A percentile compares a stretch with the other conserved stretches of the same genome.
phyloP scores from a whole-genome alignment of 805 yeast genomes.

The Kodamaea sagamina region DNA sequence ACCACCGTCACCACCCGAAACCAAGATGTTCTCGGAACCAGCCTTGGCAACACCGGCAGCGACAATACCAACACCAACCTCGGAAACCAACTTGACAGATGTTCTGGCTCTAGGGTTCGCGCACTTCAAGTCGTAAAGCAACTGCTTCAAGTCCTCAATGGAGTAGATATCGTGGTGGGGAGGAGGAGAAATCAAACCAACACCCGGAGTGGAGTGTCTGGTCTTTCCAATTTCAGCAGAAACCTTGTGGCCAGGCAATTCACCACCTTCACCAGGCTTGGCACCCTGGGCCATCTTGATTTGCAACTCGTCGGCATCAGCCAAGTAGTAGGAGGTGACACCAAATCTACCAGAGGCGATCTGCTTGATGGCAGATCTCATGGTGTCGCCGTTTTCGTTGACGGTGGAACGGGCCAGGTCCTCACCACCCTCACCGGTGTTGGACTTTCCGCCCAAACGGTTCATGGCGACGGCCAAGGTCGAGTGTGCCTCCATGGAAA shows the following conservation, averaged over 20 bases:
- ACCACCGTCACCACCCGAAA: conserved; percentile 99
- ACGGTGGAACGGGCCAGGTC: conserved; percentile 87
- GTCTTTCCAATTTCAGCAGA: conserved; percentile 86
- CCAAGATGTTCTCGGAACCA: conserved; percentile 92
- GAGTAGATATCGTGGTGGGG: conserved; percentile 99
- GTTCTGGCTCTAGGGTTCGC: conserved; percentile 96
- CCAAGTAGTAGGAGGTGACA: conserved; percentile 89
- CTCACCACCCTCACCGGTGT: conserved; percentile 99
- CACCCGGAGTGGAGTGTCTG: conserved; percentile 95
- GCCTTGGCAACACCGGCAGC: conserved; percentile 99
- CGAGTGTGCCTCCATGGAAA: conserved; percentile 97
- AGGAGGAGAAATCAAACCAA: conserved; percentile 96
- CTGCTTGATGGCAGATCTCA: conserved; percentile 98
- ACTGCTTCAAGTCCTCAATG: conserved; percentile 95
- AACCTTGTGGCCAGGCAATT: conserved; percentile 92
- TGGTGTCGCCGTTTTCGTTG: conserved; percentile 87
- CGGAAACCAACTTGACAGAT: conserved; percentile 94
- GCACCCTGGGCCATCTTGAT: conserved; percentile 99
- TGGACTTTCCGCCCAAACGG: conserved; percentile 94
- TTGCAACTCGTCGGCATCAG: conserved; percentile 97
- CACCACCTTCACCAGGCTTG: conserved; percentile 99
- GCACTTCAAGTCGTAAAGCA: conserved; percentile 94
- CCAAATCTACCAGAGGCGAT: conserved; percentile 98
- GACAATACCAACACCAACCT: conserved; percentile 98
- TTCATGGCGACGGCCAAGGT: conserved; percentile 98